phyloP scores from a whole-genome alignment of 2,329 filamentous ascomycete genomes.

The Aspergillus luchuensis region DNA sequence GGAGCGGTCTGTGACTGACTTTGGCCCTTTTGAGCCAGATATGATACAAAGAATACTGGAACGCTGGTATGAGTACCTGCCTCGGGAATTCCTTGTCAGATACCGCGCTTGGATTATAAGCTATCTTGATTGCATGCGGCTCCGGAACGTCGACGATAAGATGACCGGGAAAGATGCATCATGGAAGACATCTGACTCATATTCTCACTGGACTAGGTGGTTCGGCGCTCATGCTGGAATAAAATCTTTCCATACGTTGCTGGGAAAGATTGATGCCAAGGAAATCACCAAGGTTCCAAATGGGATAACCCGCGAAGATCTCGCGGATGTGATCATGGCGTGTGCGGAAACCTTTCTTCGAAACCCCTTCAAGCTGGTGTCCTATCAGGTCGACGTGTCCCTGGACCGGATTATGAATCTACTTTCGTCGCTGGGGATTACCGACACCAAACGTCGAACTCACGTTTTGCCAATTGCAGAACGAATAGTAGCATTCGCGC shows the following conservation, averaged over 20 bases:
- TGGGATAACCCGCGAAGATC: neutral
- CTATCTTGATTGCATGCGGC: neutral
- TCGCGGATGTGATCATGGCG: neutral
- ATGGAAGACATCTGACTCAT: neutral
- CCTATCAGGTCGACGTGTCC: neutral
- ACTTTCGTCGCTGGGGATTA: neutral
- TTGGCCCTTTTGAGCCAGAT: neutral
- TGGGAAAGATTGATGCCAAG: neutral
- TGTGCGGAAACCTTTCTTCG: neutral
- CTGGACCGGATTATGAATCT: neutral
- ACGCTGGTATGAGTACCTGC: neutral
- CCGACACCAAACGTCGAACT: neutral
- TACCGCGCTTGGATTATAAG: neutral
- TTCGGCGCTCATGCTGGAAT: neutral
- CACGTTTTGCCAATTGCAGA: neutral
- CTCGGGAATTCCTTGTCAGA: neutral
- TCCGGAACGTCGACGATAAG: neutral
- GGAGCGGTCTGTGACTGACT: neutral
- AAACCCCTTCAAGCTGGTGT: neutral
- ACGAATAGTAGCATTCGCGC: neutral
- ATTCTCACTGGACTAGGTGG: neutral
- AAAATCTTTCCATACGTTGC: neutral
- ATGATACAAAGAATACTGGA: neutral
- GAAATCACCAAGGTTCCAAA: neutral
- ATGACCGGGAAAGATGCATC: neutral